Evolutionary conservation across 768 basidiomycete genomes (phyloP), one percentile per base, ranked within the genome.

Genomic region (Trametes maxima): DNA sequence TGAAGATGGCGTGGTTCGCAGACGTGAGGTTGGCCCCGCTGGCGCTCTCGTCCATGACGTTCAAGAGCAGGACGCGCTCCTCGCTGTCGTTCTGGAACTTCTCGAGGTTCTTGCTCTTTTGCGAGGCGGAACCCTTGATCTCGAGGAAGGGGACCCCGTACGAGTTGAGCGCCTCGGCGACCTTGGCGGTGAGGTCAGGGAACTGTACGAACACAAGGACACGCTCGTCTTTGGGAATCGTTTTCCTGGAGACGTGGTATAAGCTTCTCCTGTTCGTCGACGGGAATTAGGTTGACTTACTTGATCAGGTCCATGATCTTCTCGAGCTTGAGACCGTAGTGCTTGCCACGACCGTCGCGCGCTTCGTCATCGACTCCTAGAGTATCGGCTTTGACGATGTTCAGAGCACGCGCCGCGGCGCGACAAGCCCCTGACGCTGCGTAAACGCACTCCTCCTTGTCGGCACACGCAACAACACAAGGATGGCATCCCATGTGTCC

Each of bases 131-230:
- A 43, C 94, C 94, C 59, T 84, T 86, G 75, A 96, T 92, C 70
- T 93, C 88, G 53, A 92, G 81, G 77, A 85, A 93, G 44, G 81
- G 79, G 68, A 97, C 85, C 45, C 85, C 82, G 70, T 92, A 81
- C 54, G 84, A 83, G 2, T 73, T 77, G 64, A 98, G 82, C 0
- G 94, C 92, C 63, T 94, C 90, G 8, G 86, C 86, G 33, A 97
- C 91, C 73, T 96, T 97, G 70, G 86, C 86, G 84, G 91, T 93
- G 60, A 98, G 81, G 75, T 97, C 95, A 5, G 85, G 88, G 81
- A 95, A 98, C 70, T 98, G 95, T n/a, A 96, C 91, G 75, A 98
- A 98, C 63, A 98, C 84, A 45, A 98, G 83, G 17, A 95, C 84
- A 8, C 92, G 87, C 67, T 97, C 93, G 21, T 87, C 78, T 65